phyloP scores from a whole-genome alignment of 371 early-diverging fungal species.

The Mucor plumbeus region DNA sequence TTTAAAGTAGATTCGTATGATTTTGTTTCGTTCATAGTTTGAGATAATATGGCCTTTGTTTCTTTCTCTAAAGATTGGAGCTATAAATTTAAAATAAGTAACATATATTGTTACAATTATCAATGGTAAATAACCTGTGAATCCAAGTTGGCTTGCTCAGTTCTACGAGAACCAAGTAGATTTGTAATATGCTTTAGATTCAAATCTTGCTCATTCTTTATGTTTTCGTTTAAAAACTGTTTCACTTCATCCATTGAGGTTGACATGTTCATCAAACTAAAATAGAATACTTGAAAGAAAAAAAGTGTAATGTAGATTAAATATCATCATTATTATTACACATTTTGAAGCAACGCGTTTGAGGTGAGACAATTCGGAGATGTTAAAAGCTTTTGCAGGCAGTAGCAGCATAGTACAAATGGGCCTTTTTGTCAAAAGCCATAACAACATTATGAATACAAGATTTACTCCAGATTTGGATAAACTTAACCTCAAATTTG shows the following conservation, averaged over 20 bases:
- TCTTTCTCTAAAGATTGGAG: not conserved
- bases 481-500: constrained; percentile 66
- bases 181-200: constrained; percentile 18
- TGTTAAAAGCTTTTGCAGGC: not conserved
- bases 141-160: constrained; percentile 29
- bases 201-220: constrained; percentile 8
- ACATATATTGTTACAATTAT: not conserved
- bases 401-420: not conserved
- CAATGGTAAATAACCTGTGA: constrained; percentile 18
- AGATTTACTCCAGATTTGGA: not conserved
- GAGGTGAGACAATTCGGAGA: constrained; percentile 3
- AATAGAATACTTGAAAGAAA: not conserved
- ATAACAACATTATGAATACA: constrained; percentile 1
- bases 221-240: constrained; percentile 6
- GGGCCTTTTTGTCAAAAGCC: no score
- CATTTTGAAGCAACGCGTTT: constrained; percentile 4
- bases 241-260: constrained; percentile 4
- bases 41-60: constrained; percentile 17
- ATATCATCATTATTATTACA: not conserved
- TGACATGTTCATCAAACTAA: constrained; percentile 5
- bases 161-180: constrained; percentile 12
- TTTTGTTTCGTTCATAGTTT: constrained; percentile 9
- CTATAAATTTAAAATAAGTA: not conserved
- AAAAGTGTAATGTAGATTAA: not conserved
- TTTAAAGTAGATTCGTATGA: constrained; percentile 20